These are phyloP conservation scores for Clonostachys solani DNA, from an alignment of 2,329 filamentous ascomycete species.

Conservation along the genomic window DNA sequence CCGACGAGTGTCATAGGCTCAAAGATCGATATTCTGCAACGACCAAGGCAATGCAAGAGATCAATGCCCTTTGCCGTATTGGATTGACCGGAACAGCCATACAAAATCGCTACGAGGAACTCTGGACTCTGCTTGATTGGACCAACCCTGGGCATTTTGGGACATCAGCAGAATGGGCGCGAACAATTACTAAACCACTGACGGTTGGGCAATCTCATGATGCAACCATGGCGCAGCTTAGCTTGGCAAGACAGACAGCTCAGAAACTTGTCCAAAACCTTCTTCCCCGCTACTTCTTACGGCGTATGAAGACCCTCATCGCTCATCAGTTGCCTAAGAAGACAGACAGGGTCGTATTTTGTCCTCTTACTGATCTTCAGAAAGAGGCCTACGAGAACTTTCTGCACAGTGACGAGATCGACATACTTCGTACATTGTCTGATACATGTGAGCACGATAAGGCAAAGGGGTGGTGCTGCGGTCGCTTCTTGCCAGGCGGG, in stretches of 20 bases:
- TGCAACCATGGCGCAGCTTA: constrained; percentile 78
- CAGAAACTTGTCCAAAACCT: constrained; percentile 82
- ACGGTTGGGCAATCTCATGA: constrained; percentile 90
- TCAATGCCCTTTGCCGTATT: constrained; percentile 89
- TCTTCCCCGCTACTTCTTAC: constrained; percentile 83
- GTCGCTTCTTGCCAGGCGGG: constrained; percentile 53
- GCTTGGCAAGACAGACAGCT: constrained; percentile 75
- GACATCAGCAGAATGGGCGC: constrained; percentile 68
- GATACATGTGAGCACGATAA: constrained; percentile 65
- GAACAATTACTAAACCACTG: constrained; percentile 72
- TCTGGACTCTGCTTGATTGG: constrained; percentile 97
- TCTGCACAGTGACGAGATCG: constrained; percentile 63
- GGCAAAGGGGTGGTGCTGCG: constrained; percentile 76
- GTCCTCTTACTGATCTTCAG: constrained; percentile 80
- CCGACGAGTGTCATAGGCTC: constrained; percentile 88
- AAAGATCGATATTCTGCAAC: constrained; percentile 77
- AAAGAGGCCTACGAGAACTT: constrained; percentile 79
- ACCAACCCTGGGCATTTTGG: constrained; percentile 76
- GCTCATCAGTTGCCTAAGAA: constrained; percentile 92
- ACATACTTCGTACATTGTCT: constrained; percentile 62
- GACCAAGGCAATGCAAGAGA: constrained; percentile 80
- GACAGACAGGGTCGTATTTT: constrained; percentile 91
- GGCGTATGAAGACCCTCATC: constrained; percentile 89
- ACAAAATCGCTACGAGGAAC: constrained; percentile 95
- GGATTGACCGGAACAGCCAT: constrained; percentile 94